Evolutionary conservation across 169 alveolate genomes (phyloP), one percentile per base, ranked within the genome.

Genomic region (Babesia sp.): DNA sequence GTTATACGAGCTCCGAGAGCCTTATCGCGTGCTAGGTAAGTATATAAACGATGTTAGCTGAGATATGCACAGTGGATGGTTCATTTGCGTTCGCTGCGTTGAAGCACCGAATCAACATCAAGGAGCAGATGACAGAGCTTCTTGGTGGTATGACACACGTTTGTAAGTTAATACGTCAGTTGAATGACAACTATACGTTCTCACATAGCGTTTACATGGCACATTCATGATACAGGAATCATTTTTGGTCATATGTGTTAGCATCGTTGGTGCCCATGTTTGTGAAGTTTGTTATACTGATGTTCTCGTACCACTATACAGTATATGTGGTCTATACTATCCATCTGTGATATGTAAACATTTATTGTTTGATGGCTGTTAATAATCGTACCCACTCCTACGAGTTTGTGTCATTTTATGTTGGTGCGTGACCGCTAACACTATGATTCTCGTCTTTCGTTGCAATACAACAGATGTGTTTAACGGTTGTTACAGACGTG

Each of bases 21-120:
- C 88, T 26, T 80, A 71, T 29, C 71, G 78, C 73, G 79, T 80
- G 1, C 79, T 80, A 31, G 84, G 88, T 80, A 20, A 33, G 75
- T 63, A 29, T 73, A 46, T 22, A 33, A 22, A 41, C 6, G 46
- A 26, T 36, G 18, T 50, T 2, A 22, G 7, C 31, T 11, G 11
- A 29, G 2, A 14, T 37, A 7, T 29, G 2, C 36, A 37, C 46
- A 80, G 88, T 80, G 36, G 88, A 80, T 41, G 84, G 88, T 0
- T 66, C 83, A 16, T 80, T 80, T 55, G 84, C 69, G 41, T 80
- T 61, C 37, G 83, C 83, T 16, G 88, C 85, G 12, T 66, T 80
- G 29, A 71, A 80, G 33, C 69, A 80, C 24, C 34, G 71, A 20
- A 60, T 80, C 31, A 68, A 71, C 41, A 37, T 80, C 22, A 80